Base-by-base conservation (phyloP, 495 filamentous ascomycete genomes). In the Ramalina peruviana region DNA sequence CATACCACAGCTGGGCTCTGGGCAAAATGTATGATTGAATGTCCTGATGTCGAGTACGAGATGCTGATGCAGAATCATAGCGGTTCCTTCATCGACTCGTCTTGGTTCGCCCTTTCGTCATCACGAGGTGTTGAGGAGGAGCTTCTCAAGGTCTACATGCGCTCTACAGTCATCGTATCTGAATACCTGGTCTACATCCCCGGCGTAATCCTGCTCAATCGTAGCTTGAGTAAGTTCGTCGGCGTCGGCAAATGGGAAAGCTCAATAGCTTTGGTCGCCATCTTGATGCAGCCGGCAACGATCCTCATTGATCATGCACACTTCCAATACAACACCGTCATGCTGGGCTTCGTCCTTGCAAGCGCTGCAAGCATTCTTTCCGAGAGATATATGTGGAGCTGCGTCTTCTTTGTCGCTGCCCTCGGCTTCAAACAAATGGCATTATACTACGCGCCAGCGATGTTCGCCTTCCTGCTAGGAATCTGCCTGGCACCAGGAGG, bases 341-440 rank as follows among this genome's bases (percentile, higher is more conserved):
- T 98, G 92, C 79, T 97, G 5, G 92, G 93, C 0, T 76, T 96
- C 27, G 72, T 88, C 7, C 66, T 89, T 30, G 88, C 88, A 0
- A 86, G 82, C 58, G 78, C 94, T 70, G 88, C 88, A 36, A 88
- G 85, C 63, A 85, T 95, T 59, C 63, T 94, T 38, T 86, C 88
- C 3, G 85, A 84, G 4, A 78, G 87, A 40, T 80, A 82, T 58
- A 74, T 94, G 50, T 96, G 89, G 88, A 76, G 82, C 6, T 85
- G 83, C 51, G 76, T 92, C 46, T 97, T 94, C 67, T 98, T 98
- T 60, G 90, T 98, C n/a, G 75, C 79, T 2, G 84, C 88, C 15
- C 67, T 98, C 20, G 85, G 85, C 12, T 98, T 94, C 71, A 98
- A 98, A 70, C 92, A 98, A 63, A 98, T 98, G 92, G 92, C 90